phyloP scores from a whole-genome alignment of 1,284 basidiomycete genomes.

The Tilletia indica region DNA sequence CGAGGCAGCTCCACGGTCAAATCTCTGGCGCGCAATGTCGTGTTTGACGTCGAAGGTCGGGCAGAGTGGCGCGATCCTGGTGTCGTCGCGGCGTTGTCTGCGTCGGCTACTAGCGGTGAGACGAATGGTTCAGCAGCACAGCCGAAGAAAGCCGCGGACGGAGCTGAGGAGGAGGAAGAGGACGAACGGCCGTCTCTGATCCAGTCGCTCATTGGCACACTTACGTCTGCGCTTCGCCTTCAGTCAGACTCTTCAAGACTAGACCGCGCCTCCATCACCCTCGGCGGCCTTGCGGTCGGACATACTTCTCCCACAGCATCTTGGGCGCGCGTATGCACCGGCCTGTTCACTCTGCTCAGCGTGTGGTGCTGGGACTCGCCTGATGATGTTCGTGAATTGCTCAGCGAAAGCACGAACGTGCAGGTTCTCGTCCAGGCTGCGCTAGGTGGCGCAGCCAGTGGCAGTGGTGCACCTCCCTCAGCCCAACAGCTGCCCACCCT shows the following conservation, averaged over 20 bases:
- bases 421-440: slow-evolving; percentile 79
- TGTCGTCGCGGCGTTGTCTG: neutral
- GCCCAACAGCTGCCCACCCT: neutral
- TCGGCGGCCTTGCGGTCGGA: slow-evolving; percentile 26
- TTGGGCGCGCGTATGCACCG: slow-evolving; percentile 85
- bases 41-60: slow-evolving; percentile 51
- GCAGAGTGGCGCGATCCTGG: slow-evolving; percentile 8
- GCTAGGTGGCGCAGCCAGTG: slow-evolving; percentile 71
- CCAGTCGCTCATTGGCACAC: slow-evolving; percentile 64
- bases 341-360: slow-evolving; percentile 76
- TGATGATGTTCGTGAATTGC: slow-evolving; percentile 78
- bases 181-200: slow-evolving; percentile 60
- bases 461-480: slow-evolving; percentile 49
- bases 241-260: slow-evolving; percentile 56
- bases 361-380: slow-evolving; percentile 98
- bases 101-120: neutral
- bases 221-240: slow-evolving; percentile 65
- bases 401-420: slow-evolving; percentile 81
- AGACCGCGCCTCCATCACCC: slow-evolving; percentile 38
- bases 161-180: slow-evolving; percentile 59
- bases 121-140: slow-evolving; percentile 22
- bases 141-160: slow-evolving; percentile 25
- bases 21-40: slow-evolving; percentile 60
- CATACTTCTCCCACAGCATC: slow-evolving; percentile 35
- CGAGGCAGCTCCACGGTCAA: slow-evolving; percentile 63